Evolutionary conservation across 2,329 filamentous ascomycete species (phyloP).

Genomic region (Atkinsonella hypoxylon): DNA sequence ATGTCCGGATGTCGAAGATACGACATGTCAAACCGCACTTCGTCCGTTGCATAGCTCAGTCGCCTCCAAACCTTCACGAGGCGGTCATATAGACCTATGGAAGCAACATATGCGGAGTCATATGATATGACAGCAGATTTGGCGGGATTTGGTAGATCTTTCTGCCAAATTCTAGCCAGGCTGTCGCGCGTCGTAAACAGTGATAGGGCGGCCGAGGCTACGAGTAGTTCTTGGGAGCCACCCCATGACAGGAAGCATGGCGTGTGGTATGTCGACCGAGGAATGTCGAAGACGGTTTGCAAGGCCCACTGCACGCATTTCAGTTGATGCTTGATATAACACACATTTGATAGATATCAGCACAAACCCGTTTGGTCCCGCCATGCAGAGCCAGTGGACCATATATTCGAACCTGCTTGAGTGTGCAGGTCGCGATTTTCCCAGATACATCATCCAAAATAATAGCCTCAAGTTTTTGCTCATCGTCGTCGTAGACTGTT

Average conservation of each 20-base stretch:
- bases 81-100: conserved; percentile 63
- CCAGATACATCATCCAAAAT: conserved; percentile 71
- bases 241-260: conserved; percentile 67
- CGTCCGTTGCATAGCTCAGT: conserved; percentile 68
- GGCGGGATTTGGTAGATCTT: conserved; percentile 57
- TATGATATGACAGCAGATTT: conserved; percentile 72
- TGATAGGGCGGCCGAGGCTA: conserved; percentile 57
- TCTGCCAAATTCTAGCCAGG: conserved; percentile 57
- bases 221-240: conserved; percentile 68
- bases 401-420: conserved; percentile 60
- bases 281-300: conserved; percentile 46
- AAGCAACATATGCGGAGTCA: conserved; percentile 78
- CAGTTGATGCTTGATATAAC: conserved; percentile 7
- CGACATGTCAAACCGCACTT: conserved; percentile 78
- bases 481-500: conserved; percentile 80
- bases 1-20: conserved; percentile 77
- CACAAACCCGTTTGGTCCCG: conserved; percentile 56
- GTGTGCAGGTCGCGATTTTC: conserved; percentile 69
- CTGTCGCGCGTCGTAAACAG: conserved; percentile 47
- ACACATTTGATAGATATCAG: neutral
- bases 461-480: conserved; percentile 57
- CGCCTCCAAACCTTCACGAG: conserved; percentile 90
- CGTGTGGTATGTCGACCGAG: conserved; percentile 21
- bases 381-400: conserved; percentile 60
- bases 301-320: conserved; percentile 43